A percentile compares a stretch with the other conserved stretches of the same genome.
phyloP scores from a whole-genome alignment of 2,329 filamentous ascomycete genomes.

The Scedosporium boydii region DNA sequence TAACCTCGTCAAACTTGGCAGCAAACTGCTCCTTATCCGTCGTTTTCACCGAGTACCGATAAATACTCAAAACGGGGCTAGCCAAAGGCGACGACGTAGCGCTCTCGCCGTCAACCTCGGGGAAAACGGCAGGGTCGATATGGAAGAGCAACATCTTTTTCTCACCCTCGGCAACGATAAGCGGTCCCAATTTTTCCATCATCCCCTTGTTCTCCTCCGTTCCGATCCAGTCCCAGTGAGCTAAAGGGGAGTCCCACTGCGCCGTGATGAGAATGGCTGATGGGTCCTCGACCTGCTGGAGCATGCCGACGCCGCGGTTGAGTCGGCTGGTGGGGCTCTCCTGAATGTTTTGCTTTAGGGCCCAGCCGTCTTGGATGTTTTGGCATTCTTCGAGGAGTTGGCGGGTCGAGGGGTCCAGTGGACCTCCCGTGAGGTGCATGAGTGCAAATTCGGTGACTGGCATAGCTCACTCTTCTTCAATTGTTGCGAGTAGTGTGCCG shows the following conservation, averaged over 20 bases:
- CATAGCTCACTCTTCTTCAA: conserved; percentile 17
- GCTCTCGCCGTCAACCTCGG: conserved; percentile 6
- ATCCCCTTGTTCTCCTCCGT: conserved; percentile 27
- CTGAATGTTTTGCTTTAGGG: conserved; percentile 23
- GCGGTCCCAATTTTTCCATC: conserved; percentile 22
- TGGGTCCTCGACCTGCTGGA: conserved; percentile 24
- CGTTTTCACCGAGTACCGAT: conserved; percentile 20
- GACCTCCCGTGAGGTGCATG: conserved; percentile 20
- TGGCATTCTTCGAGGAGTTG: conserved; percentile 21
- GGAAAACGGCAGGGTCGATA: conserved; percentile 21
- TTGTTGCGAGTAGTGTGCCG: no score
- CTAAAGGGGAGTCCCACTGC: conserved; percentile 31
- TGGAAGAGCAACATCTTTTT: conserved; percentile 30
- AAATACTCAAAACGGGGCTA: conserved; percentile 24
- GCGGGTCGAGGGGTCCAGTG: conserved; percentile 22
- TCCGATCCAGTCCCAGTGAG: conserved; percentile 33
- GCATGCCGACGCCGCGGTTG: conserved; percentile 24
- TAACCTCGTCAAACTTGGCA: conserved; percentile 22
- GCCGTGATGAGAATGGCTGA: conserved; percentile 32
- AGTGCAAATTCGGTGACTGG: conserved; percentile 30
- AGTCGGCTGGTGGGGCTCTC: conserved; percentile 21
- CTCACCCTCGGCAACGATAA: conserved; percentile 21
- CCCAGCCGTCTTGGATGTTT: conserved; percentile 29
- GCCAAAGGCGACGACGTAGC: conserved; percentile 14
- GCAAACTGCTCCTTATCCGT: conserved; percentile 23